Base-by-base conservation (phyloP, 306 rosid genomes). In the Crataegus laevigata region DNA sequence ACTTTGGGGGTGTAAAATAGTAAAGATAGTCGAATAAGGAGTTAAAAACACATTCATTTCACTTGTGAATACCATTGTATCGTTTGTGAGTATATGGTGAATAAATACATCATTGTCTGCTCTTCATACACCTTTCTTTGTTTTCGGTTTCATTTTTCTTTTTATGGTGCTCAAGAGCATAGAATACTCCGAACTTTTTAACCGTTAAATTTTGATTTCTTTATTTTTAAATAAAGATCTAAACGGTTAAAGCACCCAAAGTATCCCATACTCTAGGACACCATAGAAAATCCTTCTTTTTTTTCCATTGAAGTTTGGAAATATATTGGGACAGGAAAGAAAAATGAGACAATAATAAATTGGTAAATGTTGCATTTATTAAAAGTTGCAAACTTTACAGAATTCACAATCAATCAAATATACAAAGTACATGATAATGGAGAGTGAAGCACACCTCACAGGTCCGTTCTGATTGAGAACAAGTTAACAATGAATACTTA, bases 341-440 rank as follows among this genome's bases (percentile, higher is more conserved):
- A 17, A 34, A 36, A 13, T 10, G 11, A 0, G 30, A 58, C 18
- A 29, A 29, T 3, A 10, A 0, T 11, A 30, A 58, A 58, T 42
- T 0, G 3, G 30, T 3, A 11, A 18, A 60, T 73, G 29, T 73
- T 12, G 77, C 36, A 66, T 36, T 42, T 67, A 51, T 66, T 60
- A 29, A 64, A 69, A 19, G 55, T 50, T 29, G 10, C 18, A 13
- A 64, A 69, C 75, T 78, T 82, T 55, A 71, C 78, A 79, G 63
- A 51, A 47, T 29, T 18, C 26, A 42, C 42, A 65, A 65, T 9
- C n/a, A 74, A 74, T 25, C 71, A 17, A 66, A 74, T 55, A 6
- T 74, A 51, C 61, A 74, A 69, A 28, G 28, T 55, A 75, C 45
- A 79, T 59, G 50, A 75, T 18, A 54, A 65, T 55, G 43, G 29